phyloP scores from a whole-genome alignment of 164 flowering plant genomes.

The Dillenia suffruticosa region DNA sequence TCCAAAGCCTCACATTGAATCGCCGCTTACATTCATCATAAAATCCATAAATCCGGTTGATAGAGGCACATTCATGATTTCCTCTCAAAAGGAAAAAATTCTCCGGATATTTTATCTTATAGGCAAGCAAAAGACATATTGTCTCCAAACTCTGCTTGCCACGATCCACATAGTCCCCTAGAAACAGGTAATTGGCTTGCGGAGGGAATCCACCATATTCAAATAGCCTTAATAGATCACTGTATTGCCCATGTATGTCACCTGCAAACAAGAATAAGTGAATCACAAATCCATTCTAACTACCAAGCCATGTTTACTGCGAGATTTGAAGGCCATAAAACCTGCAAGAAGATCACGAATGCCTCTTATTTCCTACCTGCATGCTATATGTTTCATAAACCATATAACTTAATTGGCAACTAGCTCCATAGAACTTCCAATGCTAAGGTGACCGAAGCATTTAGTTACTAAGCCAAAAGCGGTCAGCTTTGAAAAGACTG shows the following conservation, averaged over 20 bases:
- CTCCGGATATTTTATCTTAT: no score
- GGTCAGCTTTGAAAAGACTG: no score
- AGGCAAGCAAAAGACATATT: conserved; percentile 31
- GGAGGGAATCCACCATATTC: conserved; percentile 72
- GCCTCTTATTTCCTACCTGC: no score
- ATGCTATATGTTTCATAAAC: no score
- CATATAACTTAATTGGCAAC: no score
- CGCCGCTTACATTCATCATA: conserved; percentile 67
- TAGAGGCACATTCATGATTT: conserved; percentile 28
- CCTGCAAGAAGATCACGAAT: no score
- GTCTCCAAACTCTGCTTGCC: conserved; percentile 65
- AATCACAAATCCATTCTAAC: no score
- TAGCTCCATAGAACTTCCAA: no score
- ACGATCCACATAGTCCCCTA: conserved; percentile 70
- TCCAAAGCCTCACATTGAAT: conserved; percentile 75
- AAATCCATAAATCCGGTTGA: conserved; percentile 60
- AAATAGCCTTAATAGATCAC: conserved; percentile 58
- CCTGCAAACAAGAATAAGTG: conserved; percentile 26
- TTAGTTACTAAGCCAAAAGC: no score
- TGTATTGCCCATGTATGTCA: conserved; percentile 70
- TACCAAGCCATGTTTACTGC: no score
- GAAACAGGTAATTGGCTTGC: conserved; percentile 47
- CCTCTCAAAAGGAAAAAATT: conserved; percentile 40
- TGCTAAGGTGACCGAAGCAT: no score
- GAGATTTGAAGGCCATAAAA: no score